Evolutionary conservation across 108 stramenopile species (phyloP).

Genomic region (Cyclotella atomus): DNA sequence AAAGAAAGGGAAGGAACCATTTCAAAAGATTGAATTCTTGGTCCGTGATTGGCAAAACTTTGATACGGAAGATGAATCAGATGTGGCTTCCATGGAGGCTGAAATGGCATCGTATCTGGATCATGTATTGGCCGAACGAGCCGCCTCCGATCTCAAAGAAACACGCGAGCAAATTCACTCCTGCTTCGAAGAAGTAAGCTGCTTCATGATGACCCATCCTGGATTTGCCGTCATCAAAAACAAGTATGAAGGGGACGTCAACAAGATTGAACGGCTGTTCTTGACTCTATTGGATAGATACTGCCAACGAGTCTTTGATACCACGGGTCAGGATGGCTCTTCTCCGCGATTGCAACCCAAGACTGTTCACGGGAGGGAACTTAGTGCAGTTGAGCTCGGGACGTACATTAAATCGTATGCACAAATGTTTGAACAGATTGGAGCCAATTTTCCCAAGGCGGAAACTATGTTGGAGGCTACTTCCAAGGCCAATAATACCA

Average conservation of each 20-base stretch:
- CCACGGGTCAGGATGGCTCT: constrained; percentile 24
- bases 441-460: constrained; percentile 93
- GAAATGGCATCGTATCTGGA: constrained; percentile 90
- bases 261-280: constrained; percentile 84
- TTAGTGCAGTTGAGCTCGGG: constrained; percentile 92
- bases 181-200: constrained; percentile 92
- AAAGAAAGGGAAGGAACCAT: constrained; percentile 65
- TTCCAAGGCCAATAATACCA: constrained; percentile 92
- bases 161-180: constrained; percentile 92
- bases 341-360: constrained; percentile 73
- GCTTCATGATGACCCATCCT: constrained; percentile 96
- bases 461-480: constrained; percentile 97
- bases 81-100: constrained; percentile 78
- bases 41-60: constrained; percentile 99
- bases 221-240: constrained; percentile 95
- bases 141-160: constrained; percentile 90
- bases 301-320: constrained; percentile 87
- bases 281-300: constrained; percentile 87
- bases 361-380: constrained; percentile 81
- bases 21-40: constrained; percentile 96
- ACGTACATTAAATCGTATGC: constrained; percentile 94
- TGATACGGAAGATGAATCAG: constrained; percentile 76
- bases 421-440: constrained; percentile 86
- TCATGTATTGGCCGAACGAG: constrained; percentile 78
- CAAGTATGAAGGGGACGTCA: constrained; percentile 89